These are phyloP conservation scores for Aspergillus sp. DNA, from an alignment of 2,329 filamentous ascomycete species.

Conservation along the genomic window DNA sequence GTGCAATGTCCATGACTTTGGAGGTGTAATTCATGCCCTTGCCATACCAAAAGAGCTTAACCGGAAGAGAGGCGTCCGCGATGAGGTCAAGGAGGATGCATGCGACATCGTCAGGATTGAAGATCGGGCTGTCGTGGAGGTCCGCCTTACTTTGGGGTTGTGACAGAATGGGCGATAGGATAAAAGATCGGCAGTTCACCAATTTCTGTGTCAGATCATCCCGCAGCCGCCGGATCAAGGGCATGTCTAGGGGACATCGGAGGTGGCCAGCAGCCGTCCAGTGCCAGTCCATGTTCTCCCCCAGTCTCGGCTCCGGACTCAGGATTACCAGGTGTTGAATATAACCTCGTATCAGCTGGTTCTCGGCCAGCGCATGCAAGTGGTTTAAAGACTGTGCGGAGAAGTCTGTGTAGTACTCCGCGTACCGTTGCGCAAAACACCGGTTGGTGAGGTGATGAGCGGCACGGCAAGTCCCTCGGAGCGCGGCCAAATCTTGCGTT, in stretches of 20 bases:
- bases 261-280: constrained; percentile 13
- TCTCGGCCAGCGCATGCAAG: constrained; percentile 14
- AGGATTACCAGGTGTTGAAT: constrained; percentile 16
- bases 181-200: constrained; percentile 14
- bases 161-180: constrained; percentile 11
- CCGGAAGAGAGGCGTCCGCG: constrained; percentile 8
- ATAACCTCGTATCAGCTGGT: constrained; percentile 10
- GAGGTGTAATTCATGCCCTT: constrained; percentile 14
- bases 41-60: constrained; percentile 18
- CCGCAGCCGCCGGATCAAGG: constrained; percentile 7
- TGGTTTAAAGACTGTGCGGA: constrained; percentile 13
- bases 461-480: constrained; percentile 13
- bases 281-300: constrained; percentile 10
- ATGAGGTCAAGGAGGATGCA: constrained; percentile 12
- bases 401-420: constrained; percentile 14
- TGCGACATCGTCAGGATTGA: constrained; percentile 14
- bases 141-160: not conserved
- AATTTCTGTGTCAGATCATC: constrained; percentile 8
- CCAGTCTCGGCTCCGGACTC: constrained; percentile 13
- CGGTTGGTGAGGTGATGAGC: constrained; percentile 10
- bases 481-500: constrained; percentile 13
- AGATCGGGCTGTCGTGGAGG: not conserved
- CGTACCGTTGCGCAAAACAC: constrained; percentile 14
- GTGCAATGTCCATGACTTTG: constrained; percentile 9
- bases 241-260: constrained; percentile 5